Base-by-base conservation (phyloP, 257 asterid genomes). In the Plantago elongata region DNA sequence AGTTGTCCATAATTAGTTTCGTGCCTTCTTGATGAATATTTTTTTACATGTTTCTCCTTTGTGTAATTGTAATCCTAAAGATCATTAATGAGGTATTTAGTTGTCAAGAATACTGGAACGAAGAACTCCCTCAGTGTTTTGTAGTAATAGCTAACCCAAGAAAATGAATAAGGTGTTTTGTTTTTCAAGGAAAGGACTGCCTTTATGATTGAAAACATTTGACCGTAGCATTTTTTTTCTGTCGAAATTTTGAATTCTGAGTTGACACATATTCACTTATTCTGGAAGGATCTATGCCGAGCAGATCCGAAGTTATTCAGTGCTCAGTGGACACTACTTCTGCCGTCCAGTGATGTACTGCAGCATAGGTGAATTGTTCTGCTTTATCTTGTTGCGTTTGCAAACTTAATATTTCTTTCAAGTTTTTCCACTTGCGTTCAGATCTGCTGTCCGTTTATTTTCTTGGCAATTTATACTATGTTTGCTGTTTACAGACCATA, bases 271-370 rank as follows among this genome's bases (percentile, higher is more conserved):
- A 64, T 64, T 67, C 70, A 63, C 59, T 50, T 63, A 72, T 70
- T 52, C 68, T 75, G 51, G 69, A 69, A 91, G 98, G 98, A 91
- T 83, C 90, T 91, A 15, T 88, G 95, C 67, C 87, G 82, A 72
- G 95, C 87, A 68, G 98, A 91, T 77, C 87, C 98, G 54, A 88
- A 86, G 71, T 77, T 78, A 65, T 86, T 91, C 76, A 84, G 88
- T 37, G 73, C 92, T 62, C 94, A 91, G 57, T 88, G 95, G 98
- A 84, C 94, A 58, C 78, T 84, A 84, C 87, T 91, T 69, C 77
- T 91, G 76, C 95, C 96, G 37, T 85, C 87, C 72, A 86, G 76
- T 73, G 98, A 88, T 74, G 95, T 82, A 66, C 78, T 88, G 71
- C 90, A 75, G 66, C 92, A 81, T 70, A 84, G 96, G 98, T 88